Conservation (phyloP, 2,329 filamentous ascomycete genomes). For the Trichoderma hamatum region DNA sequence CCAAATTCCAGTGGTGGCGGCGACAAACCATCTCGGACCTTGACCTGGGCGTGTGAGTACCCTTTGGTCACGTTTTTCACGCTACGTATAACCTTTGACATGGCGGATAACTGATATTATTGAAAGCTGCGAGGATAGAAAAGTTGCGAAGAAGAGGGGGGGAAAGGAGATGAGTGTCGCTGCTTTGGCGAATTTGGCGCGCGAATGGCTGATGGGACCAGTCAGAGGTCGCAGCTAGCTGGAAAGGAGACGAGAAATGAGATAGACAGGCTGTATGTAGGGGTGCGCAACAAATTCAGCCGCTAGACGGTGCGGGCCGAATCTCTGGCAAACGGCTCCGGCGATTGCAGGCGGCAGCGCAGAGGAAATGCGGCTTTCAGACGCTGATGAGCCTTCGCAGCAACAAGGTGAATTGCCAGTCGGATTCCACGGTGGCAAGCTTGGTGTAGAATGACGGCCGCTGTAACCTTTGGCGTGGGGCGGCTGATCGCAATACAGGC, state of each 20-base stretch:
- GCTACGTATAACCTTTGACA: constrained; percentile 97
- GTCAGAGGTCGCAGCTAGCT: constrained; percentile 9
- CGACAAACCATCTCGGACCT: constrained; percentile 88
- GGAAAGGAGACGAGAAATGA: constrained; percentile 22
- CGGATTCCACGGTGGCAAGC: constrained; percentile 15
- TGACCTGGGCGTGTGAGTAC: constrained; percentile 94
- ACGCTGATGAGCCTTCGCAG: constrained; percentile 10
- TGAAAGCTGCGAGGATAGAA: background rate
- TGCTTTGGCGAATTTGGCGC: background rate
- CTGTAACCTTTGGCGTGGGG: constrained; percentile 14
- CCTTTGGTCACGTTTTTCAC: constrained; percentile 99
- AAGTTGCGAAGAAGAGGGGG: background rate
- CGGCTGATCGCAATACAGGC: constrained; percentile 25
- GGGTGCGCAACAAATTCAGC: constrained; percentile 15
- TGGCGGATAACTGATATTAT: constrained; percentile 48
- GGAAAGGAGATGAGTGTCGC: background rate
- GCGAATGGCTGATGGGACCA: background rate
- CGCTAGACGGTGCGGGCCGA: constrained; percentile 11
- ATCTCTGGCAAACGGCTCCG: background rate
- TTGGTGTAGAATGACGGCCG: constrained; percentile 4
- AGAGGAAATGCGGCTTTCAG: background rate
- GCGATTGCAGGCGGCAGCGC: background rate
- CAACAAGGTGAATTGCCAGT: constrained; percentile 4
- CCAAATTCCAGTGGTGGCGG: constrained; percentile 1
- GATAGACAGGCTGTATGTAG: constrained; percentile 1